Conservation (phyloP, 352 stramenopile genomes). For the Globisporangium middletonii region DNA sequence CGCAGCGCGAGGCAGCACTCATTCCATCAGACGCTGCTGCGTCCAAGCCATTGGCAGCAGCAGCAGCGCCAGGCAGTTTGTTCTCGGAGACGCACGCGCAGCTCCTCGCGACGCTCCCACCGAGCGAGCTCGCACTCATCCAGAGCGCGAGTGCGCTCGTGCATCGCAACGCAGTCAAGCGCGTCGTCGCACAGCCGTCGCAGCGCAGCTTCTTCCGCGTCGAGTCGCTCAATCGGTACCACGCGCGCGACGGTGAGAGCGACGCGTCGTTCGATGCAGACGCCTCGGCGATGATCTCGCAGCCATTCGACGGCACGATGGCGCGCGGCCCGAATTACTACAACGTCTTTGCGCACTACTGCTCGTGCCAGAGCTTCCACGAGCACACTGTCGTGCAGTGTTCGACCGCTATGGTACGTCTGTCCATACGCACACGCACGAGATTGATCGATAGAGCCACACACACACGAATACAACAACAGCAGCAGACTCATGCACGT, state of each 20-base stretch:
- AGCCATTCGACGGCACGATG: slow-evolving; percentile 39
- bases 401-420: slow-evolving; percentile 47
- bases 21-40: background rate
- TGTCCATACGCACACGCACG: too few relatives aligned
- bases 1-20: slow-evolving; percentile 1
- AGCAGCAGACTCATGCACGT: background rate
- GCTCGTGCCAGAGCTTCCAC: slow-evolving; percentile 52
- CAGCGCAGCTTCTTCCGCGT: slow-evolving; percentile 55
- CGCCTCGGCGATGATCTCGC: slow-evolving; percentile 13
- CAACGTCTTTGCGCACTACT: slow-evolving; percentile 71
- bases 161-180: slow-evolving; percentile 34
- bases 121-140: slow-evolving; percentile 37
- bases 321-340: slow-evolving; percentile 55
- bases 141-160: slow-evolving; percentile 55
- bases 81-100: slow-evolving; percentile 40
- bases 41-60: background rate
- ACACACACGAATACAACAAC: background rate
- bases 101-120: slow-evolving; percentile 31
- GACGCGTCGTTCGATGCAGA: background rate
- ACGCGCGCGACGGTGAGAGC: slow-evolving; percentile 3
- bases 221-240: slow-evolving; percentile 59
- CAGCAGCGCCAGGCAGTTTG: slow-evolving; percentile 1
- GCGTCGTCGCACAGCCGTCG: slow-evolving; percentile 39
- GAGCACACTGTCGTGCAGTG: slow-evolving; percentile 25
- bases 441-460: background rate